A percentile compares a stretch with the other conserved stretches of the same genome.
Conservation (phyloP, 139 green algal genomes). For the Tetradesmus lagerheimii region DNA sequence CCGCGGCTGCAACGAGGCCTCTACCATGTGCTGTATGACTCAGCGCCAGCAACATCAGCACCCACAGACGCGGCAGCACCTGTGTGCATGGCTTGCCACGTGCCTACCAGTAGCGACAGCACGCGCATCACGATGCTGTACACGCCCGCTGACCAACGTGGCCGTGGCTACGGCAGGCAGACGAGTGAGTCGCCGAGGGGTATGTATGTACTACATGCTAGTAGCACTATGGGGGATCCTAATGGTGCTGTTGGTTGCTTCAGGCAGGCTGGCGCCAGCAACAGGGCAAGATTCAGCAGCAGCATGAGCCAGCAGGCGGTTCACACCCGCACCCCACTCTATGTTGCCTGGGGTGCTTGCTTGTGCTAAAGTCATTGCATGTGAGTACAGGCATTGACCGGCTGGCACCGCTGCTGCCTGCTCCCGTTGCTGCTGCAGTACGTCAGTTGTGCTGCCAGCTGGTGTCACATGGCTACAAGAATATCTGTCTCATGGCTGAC, state of each 20-base stretch:
- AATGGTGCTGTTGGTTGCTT: too few relatives aligned
- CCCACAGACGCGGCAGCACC: background rate
- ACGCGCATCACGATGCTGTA: constrained; percentile 18
- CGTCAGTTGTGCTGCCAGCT: background rate
- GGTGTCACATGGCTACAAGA: background rate
- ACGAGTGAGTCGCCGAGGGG: background rate
- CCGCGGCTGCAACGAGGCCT: background rate
- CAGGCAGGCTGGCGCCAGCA: too few relatives aligned
- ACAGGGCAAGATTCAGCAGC: too few relatives aligned
- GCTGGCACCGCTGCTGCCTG: background rate
- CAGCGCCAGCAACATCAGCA: background rate
- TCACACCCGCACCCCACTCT: too few relatives aligned
- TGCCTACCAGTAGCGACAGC: constrained; percentile 13
- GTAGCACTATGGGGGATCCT: too few relatives aligned
- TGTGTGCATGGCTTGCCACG: constrained; percentile 18
- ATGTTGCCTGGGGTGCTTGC: too few relatives aligned
- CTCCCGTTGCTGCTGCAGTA: background rate
- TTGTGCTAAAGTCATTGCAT: too few relatives aligned
- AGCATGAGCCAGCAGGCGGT: too few relatives aligned
- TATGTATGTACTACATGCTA: too few relatives aligned
- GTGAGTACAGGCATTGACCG: too few relatives aligned
- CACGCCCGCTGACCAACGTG: background rate
- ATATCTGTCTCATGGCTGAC: constrained; percentile 22
- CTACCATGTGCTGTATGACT: constrained; percentile 1
- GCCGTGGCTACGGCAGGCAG: background rate